Evolutionary conservation across 805 yeast genomes (phyloP).

Genomic region (Grigorovia humatica): DNA sequence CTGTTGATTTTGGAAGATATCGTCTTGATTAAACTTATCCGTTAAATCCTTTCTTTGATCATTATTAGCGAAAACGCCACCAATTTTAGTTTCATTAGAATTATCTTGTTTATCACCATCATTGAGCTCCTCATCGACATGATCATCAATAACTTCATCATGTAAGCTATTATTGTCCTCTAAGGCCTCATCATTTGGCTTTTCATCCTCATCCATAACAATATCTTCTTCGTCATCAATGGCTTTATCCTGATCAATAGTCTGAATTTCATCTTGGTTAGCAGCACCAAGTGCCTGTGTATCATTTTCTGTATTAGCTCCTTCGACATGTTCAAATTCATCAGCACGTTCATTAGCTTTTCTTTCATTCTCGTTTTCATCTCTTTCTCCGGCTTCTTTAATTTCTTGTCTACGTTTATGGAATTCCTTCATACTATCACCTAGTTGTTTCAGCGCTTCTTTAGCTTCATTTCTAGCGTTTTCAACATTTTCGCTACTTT

Average conservation of each 20-base stretch:
- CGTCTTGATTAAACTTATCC: slow-evolving; percentile 3
- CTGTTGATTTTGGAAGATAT: slow-evolving; percentile 12
- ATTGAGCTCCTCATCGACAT: slow-evolving; percentile 12
- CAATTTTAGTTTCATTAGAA: slow-evolving; percentile 30
- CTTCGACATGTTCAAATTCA: slow-evolving; percentile 76
- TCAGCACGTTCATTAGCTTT: slow-evolving; percentile 63
- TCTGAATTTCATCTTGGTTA: slow-evolving; percentile 63
- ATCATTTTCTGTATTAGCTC: slow-evolving; percentile 64
- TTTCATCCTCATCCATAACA: slow-evolving; percentile 27
- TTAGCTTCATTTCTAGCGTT: slow-evolving; percentile 56
- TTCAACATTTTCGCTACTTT: slow-evolving; percentile 36
- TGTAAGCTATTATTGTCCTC: slow-evolving; percentile 14
- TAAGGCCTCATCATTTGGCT: slow-evolving; percentile 24
- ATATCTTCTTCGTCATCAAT: slow-evolving; percentile 57
- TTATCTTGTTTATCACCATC: slow-evolving; percentile 16
- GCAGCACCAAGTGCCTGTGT: slow-evolving; percentile 94
- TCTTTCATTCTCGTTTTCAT: slow-evolving; percentile 40
- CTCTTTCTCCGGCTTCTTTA: slow-evolving; percentile 47
- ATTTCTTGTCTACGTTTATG: slow-evolving; percentile 87
- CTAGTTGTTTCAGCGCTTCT: slow-evolving; percentile 77
- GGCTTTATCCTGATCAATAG: slow-evolving; percentile 70
- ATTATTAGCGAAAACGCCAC: slow-evolving; percentile 44
- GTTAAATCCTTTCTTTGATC: slow-evolving; percentile 18
- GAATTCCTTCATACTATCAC: slow-evolving; percentile 85
- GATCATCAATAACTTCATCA: slow-evolving; percentile 22